Evolutionary conservation across 2,329 filamentous ascomycete genomes (phyloP).

Genomic region (Fusarium sarcochroum): DNA sequence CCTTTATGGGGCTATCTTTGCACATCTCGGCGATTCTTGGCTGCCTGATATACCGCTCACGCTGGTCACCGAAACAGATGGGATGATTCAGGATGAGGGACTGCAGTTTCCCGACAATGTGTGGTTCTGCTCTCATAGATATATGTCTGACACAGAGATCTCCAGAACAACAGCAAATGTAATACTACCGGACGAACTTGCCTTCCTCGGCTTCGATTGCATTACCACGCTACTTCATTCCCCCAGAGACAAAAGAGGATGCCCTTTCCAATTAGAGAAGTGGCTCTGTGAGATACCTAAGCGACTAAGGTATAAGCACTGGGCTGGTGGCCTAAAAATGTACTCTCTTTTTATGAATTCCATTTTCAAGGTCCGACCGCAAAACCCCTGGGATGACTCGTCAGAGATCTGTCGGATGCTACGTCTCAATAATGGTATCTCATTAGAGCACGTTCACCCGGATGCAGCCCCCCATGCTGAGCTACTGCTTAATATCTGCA

Average conservation of each 20-base stretch:
- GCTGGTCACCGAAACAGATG: background rate
- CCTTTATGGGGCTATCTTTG: conserved; percentile 5
- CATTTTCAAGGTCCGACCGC: background rate
- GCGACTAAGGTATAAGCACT: background rate
- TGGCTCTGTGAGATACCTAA: background rate
- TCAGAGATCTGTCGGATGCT: background rate
- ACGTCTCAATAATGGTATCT: background rate
- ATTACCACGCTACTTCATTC: background rate
- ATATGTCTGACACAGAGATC: background rate
- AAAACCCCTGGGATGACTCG: background rate
- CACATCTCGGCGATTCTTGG: conserved; percentile 3
- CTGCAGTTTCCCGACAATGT: conserved; percentile 3
- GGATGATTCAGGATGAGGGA: background rate
- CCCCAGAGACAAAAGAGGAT: conserved; percentile 1
- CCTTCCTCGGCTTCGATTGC: background rate
- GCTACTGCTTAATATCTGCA: background rate
- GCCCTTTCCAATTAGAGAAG: background rate
- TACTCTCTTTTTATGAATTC: background rate
- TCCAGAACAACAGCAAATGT: too few species aligned
- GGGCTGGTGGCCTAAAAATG: background rate
- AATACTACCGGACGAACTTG: background rate
- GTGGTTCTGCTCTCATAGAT: background rate
- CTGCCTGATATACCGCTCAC: conserved; percentile 6
- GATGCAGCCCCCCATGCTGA: background rate
- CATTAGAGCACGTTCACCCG: too few species aligned